Evolutionary conservation across 2,329 filamentous ascomycete genomes (phyloP).

Genomic region (Epichloe uncinata): DNA sequence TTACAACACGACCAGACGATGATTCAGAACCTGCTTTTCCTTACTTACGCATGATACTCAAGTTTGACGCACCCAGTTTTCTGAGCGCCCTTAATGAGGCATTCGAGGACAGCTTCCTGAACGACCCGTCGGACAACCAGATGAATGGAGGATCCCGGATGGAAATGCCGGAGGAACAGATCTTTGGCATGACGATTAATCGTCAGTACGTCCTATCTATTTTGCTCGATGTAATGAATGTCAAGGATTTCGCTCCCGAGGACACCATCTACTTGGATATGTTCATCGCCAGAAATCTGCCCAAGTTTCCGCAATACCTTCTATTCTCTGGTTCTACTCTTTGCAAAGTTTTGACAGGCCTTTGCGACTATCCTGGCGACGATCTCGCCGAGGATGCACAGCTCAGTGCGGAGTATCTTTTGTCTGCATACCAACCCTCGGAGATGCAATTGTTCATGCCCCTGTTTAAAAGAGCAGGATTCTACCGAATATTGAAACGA

Average conservation of each 20-base stretch:
- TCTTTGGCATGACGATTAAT: slow-evolving; percentile 61
- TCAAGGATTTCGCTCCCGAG: slow-evolving; percentile 57
- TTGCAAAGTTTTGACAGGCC: slow-evolving; percentile 63
- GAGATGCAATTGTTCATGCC: slow-evolving; percentile 66
- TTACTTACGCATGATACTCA: slow-evolving; percentile 70
- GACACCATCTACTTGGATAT: slow-evolving; percentile 95
- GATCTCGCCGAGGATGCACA: slow-evolving; percentile 88
- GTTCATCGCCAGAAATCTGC: slow-evolving; percentile 91
- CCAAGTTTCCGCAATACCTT: slow-evolving; percentile 94
- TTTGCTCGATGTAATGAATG: slow-evolving; percentile 78
- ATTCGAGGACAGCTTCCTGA: slow-evolving; percentile 89
- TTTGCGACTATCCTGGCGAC: slow-evolving; percentile 71
- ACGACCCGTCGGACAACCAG: slow-evolving; percentile 56
- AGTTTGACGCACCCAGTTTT: slow-evolving; percentile 83
- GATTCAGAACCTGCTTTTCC: slow-evolving; percentile 64
- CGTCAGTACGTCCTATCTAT: slow-evolving; percentile 89
- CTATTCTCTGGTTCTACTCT: slow-evolving; percentile 78
- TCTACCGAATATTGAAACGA: slow-evolving; percentile 84
- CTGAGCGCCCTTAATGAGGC: slow-evolving; percentile 93
- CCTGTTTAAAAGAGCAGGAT: slow-evolving; percentile 64
- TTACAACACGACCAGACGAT: slow-evolving; percentile 44
- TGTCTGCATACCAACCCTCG: slow-evolving; percentile 86
- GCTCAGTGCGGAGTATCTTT: slow-evolving; percentile 87
- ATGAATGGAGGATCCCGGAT: slow-evolving; percentile 36
- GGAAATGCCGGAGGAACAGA: slow-evolving; percentile 49